phyloP scores from a whole-genome alignment of 805 yeast genomes.

The Saturnispora sanitii region DNA sequence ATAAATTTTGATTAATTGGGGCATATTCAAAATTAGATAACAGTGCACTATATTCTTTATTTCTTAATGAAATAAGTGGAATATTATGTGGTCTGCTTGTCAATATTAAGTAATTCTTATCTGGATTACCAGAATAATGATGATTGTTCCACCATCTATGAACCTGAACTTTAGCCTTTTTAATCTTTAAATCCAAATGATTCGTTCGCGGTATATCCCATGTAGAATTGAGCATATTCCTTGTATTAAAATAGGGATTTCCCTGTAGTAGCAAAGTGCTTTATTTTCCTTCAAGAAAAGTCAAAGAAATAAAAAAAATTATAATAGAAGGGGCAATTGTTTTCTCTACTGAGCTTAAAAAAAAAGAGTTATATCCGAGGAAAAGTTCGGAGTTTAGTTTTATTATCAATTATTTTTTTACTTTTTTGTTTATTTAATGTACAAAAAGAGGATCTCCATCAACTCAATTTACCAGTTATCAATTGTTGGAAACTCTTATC shows the following conservation, averaged over 20 bases:
- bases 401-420: neutral
- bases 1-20: neutral
- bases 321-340: neutral
- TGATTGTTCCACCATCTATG: slow-evolving; percentile 23
- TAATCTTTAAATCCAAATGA: slow-evolving; percentile 4
- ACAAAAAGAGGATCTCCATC: slow-evolving; percentile 1
- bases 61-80: slow-evolving; percentile 22
- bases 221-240: neutral
- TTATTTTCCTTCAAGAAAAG: too few species aligned
- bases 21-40: slow-evolving; percentile 3
- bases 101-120: slow-evolving; percentile 17
- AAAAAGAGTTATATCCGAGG: neutral
- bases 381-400: neutral
- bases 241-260: too few species aligned
- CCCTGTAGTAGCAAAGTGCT: too few species aligned
- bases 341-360: neutral
- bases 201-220: neutral
- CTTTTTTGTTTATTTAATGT: slow-evolving; percentile 2
- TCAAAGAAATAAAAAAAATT: too few species aligned
- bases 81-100: slow-evolving; percentile 20
- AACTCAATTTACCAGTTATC: slow-evolving; percentile 9
- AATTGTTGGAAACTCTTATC: slow-evolving; percentile 56
- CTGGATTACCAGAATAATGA: slow-evolving; percentile 16
- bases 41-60: slow-evolving; percentile 16
- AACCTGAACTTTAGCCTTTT: slow-evolving; percentile 17